A percentile compares a stretch with the other conserved stretches of the same genome.
phyloP scores from a whole-genome alignment of 805 yeast genomes.

The Lipomyces lipofer region DNA sequence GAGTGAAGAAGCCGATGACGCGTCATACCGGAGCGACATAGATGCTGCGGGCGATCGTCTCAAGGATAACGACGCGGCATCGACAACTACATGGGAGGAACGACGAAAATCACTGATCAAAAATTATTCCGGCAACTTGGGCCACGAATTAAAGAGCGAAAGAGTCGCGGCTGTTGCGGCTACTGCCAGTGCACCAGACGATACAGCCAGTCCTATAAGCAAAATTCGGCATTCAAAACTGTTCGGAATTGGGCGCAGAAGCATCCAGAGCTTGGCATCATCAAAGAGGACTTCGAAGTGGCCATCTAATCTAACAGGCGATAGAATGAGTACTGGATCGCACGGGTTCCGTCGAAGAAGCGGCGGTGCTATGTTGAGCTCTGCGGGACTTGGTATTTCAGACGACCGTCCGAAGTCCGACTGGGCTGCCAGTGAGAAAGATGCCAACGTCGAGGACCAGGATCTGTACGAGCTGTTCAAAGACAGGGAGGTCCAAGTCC shows the following conservation, averaged over 20 bases:
- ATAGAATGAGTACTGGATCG: neutral
- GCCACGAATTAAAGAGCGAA: neutral
- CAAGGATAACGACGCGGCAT: constrained; percentile 6
- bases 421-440: constrained; percentile 21
- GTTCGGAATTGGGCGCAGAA: constrained; percentile 8
- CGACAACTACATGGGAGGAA: constrained; percentile 23
- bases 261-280: constrained; percentile 5
- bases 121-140: constrained; percentile 1
- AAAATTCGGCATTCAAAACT: neutral
- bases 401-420: neutral
- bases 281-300: constrained; percentile 5
- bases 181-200: neutral
- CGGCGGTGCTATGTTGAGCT: constrained; percentile 1
- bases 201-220: neutral
- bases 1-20: constrained; percentile 4
- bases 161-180: neutral
- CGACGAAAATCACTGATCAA: constrained; percentile 17
- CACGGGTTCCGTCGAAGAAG: constrained; percentile 19
- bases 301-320: neutral
- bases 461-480: constrained; percentile 41
- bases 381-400: neutral
- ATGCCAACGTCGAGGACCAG: constrained; percentile 42
- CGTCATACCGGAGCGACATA: too few species aligned
- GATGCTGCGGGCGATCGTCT: too few species aligned
- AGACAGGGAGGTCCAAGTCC: constrained; percentile 65